Conservation (phyloP, 768 basidiomycete species). For the Termitomyces sp. region DNA sequence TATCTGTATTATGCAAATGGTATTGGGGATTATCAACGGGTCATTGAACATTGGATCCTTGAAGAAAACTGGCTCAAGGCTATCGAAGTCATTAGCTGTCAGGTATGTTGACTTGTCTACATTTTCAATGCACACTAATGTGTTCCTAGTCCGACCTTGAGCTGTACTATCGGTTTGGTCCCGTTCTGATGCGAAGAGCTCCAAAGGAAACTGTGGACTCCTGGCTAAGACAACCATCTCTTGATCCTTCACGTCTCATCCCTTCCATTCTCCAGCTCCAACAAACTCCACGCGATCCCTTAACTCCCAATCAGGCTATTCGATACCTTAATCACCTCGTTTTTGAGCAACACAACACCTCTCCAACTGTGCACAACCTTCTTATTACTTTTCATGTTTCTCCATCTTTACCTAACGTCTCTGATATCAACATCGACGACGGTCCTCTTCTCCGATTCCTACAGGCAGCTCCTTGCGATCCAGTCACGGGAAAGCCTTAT, state of each 20-base stretch:
- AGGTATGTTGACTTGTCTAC: conserved; percentile 43
- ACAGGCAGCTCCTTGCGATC: conserved; percentile 72
- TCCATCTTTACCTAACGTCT: conserved; percentile 33
- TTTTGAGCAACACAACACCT: conserved; percentile 74
- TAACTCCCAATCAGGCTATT: conserved; percentile 80
- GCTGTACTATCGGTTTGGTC: conserved; percentile 89
- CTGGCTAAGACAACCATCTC: conserved; percentile 77
- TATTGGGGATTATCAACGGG: conserved; percentile 76
- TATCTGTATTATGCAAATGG: conserved; percentile 84
- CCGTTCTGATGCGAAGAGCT: conserved; percentile 79
- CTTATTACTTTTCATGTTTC: conserved; percentile 82
- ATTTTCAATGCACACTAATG: conserved; percentile 3
- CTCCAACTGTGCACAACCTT: conserved; percentile 89
- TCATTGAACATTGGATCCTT: conserved; percentile 87
- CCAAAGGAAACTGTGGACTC: conserved; percentile 90
- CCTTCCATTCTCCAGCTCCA: conserved; percentile 85
- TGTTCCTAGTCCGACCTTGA: conserved; percentile 65
- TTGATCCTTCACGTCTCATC: conserved; percentile 82
- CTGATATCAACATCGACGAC: conserved; percentile 48
- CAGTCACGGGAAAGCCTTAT: conserved; percentile 80
- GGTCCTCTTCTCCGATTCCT: conserved; percentile 80
- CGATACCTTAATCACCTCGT: conserved; percentile 85
- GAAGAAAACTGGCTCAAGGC: conserved; percentile 92
- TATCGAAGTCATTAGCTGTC: conserved; percentile 84
- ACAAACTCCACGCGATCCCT: conserved; percentile 62